A percentile compares a stretch with the other conserved stretches of the same genome.
These are phyloP conservation scores for Xylogone sp. DNA, from an alignment of 2,329 filamentous ascomycete genomes.

Conservation along the genomic window DNA sequence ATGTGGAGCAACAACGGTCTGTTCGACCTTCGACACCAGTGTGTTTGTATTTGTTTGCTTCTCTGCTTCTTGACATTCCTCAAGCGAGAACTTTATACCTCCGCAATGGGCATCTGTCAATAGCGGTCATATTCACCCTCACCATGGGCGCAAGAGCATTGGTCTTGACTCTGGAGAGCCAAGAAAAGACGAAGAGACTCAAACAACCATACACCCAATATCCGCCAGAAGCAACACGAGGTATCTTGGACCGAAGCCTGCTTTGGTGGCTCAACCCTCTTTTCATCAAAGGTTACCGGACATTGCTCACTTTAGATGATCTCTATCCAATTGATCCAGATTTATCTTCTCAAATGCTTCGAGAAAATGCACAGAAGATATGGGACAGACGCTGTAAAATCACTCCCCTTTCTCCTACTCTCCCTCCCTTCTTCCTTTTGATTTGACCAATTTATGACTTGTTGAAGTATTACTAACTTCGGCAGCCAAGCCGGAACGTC, in stretches of 20 bases:
- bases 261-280: constrained; percentile 33
- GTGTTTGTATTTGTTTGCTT: constrained; percentile 2
- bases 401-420: no score
- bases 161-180: constrained; percentile 15
- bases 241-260: constrained; percentile 28
- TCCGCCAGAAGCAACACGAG: constrained; percentile 27
- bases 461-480: constrained; percentile 3
- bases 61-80: constrained; percentile 2
- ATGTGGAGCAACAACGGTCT: constrained; percentile 16
- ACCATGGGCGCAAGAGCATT: constrained; percentile 14
- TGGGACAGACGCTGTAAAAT: constrained; percentile 14
- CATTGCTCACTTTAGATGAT: constrained; percentile 24
- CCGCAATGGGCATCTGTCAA: constrained; percentile 1
- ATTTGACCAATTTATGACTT: not conserved
- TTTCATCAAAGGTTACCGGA: constrained; percentile 26
- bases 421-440: not conserved
- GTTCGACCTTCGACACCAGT: constrained; percentile 19
- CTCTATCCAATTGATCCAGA: constrained; percentile 16
- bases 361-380: constrained; percentile 6
- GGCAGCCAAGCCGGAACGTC: not conserved
- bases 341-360: constrained; percentile 11
- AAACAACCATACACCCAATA: constrained; percentile 3
- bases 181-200: constrained; percentile 14
- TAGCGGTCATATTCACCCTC: constrained; percentile 6
- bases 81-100: constrained; percentile 17